These are phyloP conservation scores for Trichosporon inkin DNA, from an alignment of 1,284 basidiomycete species.

Conservation along the genomic window DNA sequence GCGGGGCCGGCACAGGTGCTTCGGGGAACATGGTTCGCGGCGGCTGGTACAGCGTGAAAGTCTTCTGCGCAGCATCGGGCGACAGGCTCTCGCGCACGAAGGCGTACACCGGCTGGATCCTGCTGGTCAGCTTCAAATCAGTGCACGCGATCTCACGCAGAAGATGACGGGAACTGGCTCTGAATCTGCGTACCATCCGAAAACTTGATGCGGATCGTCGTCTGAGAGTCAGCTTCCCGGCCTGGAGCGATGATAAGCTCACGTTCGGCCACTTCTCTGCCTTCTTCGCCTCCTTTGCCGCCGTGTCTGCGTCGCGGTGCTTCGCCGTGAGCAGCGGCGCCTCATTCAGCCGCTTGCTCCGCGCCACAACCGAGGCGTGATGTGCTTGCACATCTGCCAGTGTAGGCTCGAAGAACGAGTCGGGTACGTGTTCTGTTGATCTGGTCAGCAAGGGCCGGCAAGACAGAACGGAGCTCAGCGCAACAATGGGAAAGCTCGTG, in stretches of 20 bases:
- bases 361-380: slow-evolving; percentile 35
- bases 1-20: slow-evolving; percentile 27
- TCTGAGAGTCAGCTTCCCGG: slow-evolving; percentile 26
- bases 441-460: neutral
- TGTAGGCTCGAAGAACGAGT: slow-evolving; percentile 43
- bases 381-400: slow-evolving; percentile 41
- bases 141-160: slow-evolving; percentile 31
- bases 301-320: slow-evolving; percentile 40
- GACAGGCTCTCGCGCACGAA: slow-evolving; percentile 44
- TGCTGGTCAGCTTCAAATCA: slow-evolving; percentile 18
- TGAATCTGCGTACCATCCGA: slow-evolving; percentile 49
- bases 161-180: slow-evolving; percentile 41
- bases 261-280: slow-evolving; percentile 47
- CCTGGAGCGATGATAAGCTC: slow-evolving; percentile 9
- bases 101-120: slow-evolving; percentile 48
- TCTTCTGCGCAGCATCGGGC: slow-evolving; percentile 26
- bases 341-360: slow-evolving; percentile 41
- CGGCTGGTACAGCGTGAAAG: slow-evolving; percentile 50
- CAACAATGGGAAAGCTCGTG: neutral
- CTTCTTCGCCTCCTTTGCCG: slow-evolving; percentile 35
- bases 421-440: slow-evolving; percentile 12
- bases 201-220: slow-evolving; percentile 48
- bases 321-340: slow-evolving; percentile 42
- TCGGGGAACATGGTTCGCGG: slow-evolving; percentile 46
- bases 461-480: no score